Conservation (phyloP, 192 early-diverging fungal species). For the Geranomyces variabilis region DNA sequence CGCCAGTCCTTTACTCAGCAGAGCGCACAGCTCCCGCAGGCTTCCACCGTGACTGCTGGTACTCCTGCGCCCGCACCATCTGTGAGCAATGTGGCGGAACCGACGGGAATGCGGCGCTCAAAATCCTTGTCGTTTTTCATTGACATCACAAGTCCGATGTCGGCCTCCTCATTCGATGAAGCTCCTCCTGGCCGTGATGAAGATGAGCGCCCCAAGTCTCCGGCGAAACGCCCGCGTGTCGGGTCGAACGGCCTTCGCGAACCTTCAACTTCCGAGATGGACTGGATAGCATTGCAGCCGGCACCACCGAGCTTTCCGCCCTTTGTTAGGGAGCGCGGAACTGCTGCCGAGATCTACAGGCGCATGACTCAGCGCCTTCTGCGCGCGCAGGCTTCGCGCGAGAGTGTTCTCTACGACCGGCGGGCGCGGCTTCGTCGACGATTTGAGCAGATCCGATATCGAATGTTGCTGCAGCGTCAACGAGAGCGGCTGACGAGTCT, state of each 20-base stretch:
- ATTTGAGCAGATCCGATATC: conserved; percentile 39
- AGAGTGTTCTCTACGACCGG: conserved; percentile 31
- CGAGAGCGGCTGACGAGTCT: conserved; percentile 40
- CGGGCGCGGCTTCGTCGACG: conserved; percentile 32
- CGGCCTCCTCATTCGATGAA: background rate
- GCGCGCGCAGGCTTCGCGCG: conserved; percentile 23
- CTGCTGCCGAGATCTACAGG: conserved; percentile 9
- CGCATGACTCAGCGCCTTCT: conserved; percentile 17
- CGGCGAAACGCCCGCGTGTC: background rate
- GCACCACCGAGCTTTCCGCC: background rate
- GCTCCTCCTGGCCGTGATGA: background rate
- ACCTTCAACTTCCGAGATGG: background rate
- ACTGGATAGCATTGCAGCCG: background rate
- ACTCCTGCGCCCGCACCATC: background rate
- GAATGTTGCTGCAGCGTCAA: conserved; percentile 42
- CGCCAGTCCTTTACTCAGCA: background rate
- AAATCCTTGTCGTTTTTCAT: conserved; percentile 22
- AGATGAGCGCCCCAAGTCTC: background rate
- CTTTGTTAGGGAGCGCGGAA: background rate
- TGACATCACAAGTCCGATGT: background rate
- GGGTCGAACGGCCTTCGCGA: background rate
- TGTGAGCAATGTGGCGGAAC: background rate
- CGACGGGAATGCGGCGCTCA: conserved; percentile 7
- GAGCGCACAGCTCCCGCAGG: background rate
- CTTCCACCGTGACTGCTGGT: background rate